Conservation (phyloP, 768 basidiomycete genomes). For the Lentinula raphanica region DNA sequence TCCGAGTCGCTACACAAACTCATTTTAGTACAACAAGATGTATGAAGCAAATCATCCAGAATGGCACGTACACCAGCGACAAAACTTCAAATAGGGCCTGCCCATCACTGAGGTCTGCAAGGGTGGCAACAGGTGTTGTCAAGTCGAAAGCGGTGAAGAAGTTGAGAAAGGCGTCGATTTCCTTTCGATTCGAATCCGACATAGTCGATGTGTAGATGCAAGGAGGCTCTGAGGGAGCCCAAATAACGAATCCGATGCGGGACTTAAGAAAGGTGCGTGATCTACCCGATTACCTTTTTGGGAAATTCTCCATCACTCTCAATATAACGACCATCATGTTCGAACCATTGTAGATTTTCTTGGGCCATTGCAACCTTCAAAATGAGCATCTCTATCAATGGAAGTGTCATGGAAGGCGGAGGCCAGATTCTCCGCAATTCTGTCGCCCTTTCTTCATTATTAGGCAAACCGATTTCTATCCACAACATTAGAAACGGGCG, state of each 20-base stretch:
- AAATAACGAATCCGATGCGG: background rate
- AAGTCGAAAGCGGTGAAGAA: slow-evolving; percentile 76
- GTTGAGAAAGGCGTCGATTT: slow-evolving; percentile 75
- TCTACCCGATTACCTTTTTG: background rate
- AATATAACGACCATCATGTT: background rate
- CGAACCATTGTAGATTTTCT: background rate
- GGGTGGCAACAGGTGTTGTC: slow-evolving; percentile 51
- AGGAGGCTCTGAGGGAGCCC: too few species aligned
- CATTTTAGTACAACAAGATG: slow-evolving; percentile 6
- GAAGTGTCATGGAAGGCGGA: slow-evolving; percentile 49
- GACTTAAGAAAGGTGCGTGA: background rate
- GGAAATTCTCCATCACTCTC: too few species aligned
- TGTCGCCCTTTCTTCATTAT: slow-evolving; percentile 58
- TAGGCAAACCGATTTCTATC: slow-evolving; percentile 55
- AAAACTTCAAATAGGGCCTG: slow-evolving; percentile 72
- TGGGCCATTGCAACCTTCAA: background rate
- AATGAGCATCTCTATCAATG: slow-evolving; percentile 9
- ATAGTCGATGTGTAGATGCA: too few species aligned
- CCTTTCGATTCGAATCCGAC: slow-evolving; percentile 44
- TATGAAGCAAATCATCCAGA: slow-evolving; percentile 2
- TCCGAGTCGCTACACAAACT: slow-evolving; percentile 56
- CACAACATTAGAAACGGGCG: slow-evolving; percentile 56
- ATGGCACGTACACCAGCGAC: slow-evolving; percentile 60
- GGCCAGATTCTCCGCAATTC: slow-evolving; percentile 73
- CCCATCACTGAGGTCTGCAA: slow-evolving; percentile 77